These are phyloP conservation scores for Sphaerobolus stellatus DNA, from an alignment of 1,284 basidiomycete species.

Conservation along the genomic window DNA sequence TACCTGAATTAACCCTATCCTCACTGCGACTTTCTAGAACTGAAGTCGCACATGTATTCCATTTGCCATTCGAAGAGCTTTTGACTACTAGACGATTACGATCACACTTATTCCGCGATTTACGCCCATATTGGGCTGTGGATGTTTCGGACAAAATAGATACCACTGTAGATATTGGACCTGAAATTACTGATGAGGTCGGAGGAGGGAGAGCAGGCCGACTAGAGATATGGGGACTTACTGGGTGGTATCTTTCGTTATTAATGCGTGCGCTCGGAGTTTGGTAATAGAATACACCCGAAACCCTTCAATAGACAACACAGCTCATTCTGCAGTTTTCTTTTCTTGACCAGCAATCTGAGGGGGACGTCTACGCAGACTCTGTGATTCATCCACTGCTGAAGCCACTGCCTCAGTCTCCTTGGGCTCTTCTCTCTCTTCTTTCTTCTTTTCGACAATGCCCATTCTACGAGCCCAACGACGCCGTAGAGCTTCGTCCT, in stretches of 20 bases:
- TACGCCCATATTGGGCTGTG: constrained; percentile 61
- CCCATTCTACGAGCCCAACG: constrained; percentile 18
- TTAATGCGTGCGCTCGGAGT: constrained; percentile 54
- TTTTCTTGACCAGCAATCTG: neutral
- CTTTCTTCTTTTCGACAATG: constrained; percentile 36
- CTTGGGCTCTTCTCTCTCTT: constrained; percentile 22
- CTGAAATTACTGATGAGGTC: constrained; percentile 37
- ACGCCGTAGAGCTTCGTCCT: constrained; percentile 27
- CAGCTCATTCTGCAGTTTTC: no score
- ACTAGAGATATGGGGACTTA: constrained; percentile 77
- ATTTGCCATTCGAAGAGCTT: constrained; percentile 60
- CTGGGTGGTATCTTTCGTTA: constrained; percentile 74
- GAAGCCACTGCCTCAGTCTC: neutral
- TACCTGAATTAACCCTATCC: constrained; percentile 47
- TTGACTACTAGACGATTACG: constrained; percentile 47
- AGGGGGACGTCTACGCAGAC: no score
- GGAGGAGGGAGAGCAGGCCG: constrained; percentile 39
- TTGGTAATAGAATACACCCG: constrained; percentile 18
- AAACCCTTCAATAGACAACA: neutral
- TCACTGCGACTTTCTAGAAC: constrained; percentile 38
- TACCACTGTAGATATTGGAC: constrained; percentile 19
- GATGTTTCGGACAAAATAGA: constrained; percentile 64
- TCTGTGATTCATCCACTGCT: no score
- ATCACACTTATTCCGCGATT: constrained; percentile 54
- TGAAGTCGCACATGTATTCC: constrained; percentile 71